Base-by-base conservation (phyloP, 2,329 filamentous ascomycete genomes). In the Botrytis deweyae region DNA sequence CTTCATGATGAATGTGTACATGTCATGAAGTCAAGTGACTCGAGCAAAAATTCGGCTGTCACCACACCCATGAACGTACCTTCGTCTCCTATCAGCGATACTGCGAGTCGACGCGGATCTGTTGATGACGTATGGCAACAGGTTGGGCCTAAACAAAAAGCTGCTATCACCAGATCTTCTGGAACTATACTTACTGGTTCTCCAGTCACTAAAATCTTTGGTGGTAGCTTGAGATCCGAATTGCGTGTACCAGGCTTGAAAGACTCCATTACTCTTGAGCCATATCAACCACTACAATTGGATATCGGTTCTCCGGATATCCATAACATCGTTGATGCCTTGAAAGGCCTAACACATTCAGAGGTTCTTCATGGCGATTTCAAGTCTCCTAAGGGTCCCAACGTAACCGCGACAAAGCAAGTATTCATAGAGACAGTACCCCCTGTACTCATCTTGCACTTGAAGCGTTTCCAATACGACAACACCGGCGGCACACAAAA, bases 401-500 rank as follows among this genome's bases (percentile, higher is more conserved):
- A 92, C 78, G 90, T 91, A 42, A 88, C 89, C 40, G 94, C 94
- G 2, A 97, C 93, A 46, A 99, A 98, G 84, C 96, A 98, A 82
- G 91, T 97, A 3, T 94, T 97, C 78, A 97, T 99, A 76, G 95
- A 98, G 79, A 93, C 90, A 1, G 86, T 98, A 25, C 96, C 96
- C 0, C 93, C 94, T 0, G 93, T 98, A 6, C 88, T 99, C 20
- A 97, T 98, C 72, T 88, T 99, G 14, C 96, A 99, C 81, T 87
- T 99, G 61, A 99, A 99, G 85, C 93, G 96, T 63, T 99, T 99
- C 86, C 94, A 98, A 79, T 98, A 97, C 79, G 94, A 98, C 79
- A 93, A 91, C 75, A 89, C 91, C 74, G 93, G 91, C 63, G 94
- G 94, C 38, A 97, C 94, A 0, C 92, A 97, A 80, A 99, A 99